These are phyloP conservation scores for Dacryopinax primogenitus DNA, from an alignment of 768 basidiomycete genomes.

Conservation along the genomic window DNA sequence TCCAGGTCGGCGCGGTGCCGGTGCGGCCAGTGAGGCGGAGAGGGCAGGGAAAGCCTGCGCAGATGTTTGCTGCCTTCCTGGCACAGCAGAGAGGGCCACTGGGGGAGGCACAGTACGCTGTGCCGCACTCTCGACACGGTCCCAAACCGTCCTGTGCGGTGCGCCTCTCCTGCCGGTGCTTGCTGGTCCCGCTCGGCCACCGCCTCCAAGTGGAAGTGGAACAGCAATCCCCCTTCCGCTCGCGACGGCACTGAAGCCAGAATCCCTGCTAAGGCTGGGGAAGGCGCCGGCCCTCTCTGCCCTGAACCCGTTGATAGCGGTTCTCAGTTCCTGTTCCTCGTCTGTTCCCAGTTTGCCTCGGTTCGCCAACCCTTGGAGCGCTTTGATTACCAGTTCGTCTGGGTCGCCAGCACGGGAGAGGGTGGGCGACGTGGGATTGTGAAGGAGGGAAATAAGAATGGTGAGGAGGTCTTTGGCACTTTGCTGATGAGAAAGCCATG, in stretches of 20 bases:
- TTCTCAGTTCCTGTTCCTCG: not conserved
- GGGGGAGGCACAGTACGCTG: conserved; percentile 9
- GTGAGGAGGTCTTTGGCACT: not conserved
- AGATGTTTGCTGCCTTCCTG: not conserved
- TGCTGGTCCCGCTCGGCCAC: conserved; percentile 59
- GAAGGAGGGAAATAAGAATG: not conserved
- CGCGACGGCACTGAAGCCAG: conserved; percentile 6
- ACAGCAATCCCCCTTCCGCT: conserved; percentile 11
- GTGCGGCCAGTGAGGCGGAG: conserved; percentile 24
- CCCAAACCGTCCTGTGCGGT: conserved; percentile 59
- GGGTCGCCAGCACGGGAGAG: not conserved
- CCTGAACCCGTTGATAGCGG: not conserved
- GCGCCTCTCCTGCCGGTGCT: conserved; percentile 34
- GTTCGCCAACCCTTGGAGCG: not conserved
- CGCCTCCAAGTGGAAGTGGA: conserved; percentile 65
- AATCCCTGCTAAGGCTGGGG: conserved; percentile 33
- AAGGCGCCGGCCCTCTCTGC: not conserved
- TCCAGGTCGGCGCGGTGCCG: not conserved
- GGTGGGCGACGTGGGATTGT: not conserved
- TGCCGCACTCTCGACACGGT: conserved; percentile 78
- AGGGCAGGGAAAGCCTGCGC: conserved; percentile 20
- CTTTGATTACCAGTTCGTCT: not conserved
- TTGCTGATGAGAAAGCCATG: not conserved
- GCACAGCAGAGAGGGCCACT: not conserved
- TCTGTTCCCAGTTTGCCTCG: not conserved